These are phyloP conservation scores for Ammopiptanthus mongolicus DNA, from an alignment of 306 rosid genomes.

Conservation along the genomic window DNA sequence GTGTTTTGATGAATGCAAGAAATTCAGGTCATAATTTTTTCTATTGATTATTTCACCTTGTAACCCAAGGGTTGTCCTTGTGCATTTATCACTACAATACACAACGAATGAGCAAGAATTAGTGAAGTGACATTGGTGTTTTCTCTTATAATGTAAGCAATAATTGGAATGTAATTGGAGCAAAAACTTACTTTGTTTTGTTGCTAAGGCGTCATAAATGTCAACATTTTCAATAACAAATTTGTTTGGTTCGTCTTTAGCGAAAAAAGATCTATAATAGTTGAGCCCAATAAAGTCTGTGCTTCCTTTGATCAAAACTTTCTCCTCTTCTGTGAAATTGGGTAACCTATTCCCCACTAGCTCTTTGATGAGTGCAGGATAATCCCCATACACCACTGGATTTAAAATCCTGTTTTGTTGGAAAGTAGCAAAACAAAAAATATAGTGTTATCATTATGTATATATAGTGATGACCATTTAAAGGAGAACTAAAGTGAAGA, in stretches of 20 bases:
- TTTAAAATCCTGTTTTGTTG: slow-evolving; percentile 17
- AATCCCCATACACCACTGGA: slow-evolving; percentile 22
- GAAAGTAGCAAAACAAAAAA: background rate
- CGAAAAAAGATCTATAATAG: slow-evolving; percentile 29
- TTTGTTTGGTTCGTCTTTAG: background rate
- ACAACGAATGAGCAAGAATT: background rate
- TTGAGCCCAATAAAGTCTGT: slow-evolving; percentile 29
- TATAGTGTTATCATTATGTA: too few species aligned
- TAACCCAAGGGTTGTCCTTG: slow-evolving; percentile 16
- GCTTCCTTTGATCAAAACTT: slow-evolving; percentile 10
- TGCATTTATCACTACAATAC: background rate
- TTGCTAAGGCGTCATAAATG: background rate
- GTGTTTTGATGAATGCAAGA: too few species aligned
- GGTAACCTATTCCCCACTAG: slow-evolving; percentile 34
- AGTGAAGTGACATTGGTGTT: background rate
- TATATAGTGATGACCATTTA: background rate
- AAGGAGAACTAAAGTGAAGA: background rate
- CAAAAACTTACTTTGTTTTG: background rate
- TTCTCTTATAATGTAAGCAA: background rate
- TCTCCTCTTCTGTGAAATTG: slow-evolving; percentile 12
- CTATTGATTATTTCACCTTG: slow-evolving; percentile 7
- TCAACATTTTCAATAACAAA: background rate
- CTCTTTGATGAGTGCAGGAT: slow-evolving; percentile 19
- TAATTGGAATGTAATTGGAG: background rate
- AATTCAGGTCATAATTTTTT: too few species aligned